Evolutionary conservation across 768 basidiomycete species (phyloP).

Genomic region (Artomyces pyxidatus): DNA sequence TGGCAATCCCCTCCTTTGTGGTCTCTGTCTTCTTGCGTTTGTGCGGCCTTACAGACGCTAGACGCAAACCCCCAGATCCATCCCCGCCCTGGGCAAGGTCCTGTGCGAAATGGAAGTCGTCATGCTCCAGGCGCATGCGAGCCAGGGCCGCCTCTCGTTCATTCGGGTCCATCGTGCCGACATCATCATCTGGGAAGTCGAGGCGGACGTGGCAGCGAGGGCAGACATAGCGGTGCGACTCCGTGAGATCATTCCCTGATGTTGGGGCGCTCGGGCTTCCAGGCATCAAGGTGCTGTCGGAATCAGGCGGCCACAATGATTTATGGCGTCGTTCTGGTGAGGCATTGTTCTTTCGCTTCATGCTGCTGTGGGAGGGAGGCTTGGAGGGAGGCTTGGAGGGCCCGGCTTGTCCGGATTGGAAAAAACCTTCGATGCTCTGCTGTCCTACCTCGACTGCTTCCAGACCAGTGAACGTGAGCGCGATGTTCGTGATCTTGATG

Average conservation of each 20-base stretch:
- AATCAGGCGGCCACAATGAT: too few species aligned
- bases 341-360: slow-evolving; percentile 3
- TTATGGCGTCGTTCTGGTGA: too few species aligned
- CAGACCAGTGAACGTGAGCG: slow-evolving; percentile 71
- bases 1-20: slow-evolving; percentile 35
- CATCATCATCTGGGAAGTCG: slow-evolving; percentile 17
- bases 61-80: slow-evolving; percentile 7
- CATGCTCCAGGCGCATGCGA: slow-evolving; percentile 59
- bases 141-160: slow-evolving; percentile 28
- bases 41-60: slow-evolving; percentile 9
- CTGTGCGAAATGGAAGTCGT: slow-evolving; percentile 85
- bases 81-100: slow-evolving; percentile 47
- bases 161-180: slow-evolving; percentile 22
- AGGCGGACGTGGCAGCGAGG: slow-evolving; percentile 5
- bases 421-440: slow-evolving; percentile 81
- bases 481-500: slow-evolving; percentile 66
- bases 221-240: slow-evolving; percentile 1
- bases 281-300: slow-evolving; percentile 1
- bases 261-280: neutral
- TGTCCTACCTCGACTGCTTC: slow-evolving; percentile 74
- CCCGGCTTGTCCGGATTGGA: slow-evolving; percentile 33
- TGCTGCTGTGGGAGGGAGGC: slow-evolving; percentile 28
- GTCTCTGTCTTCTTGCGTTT: slow-evolving; percentile 26
- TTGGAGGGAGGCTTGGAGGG: slow-evolving; percentile 1
- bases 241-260: neutral